A percentile compares a stretch with the other conserved stretches of the same genome.
Evolutionary conservation across 768 basidiomycete species (phyloP).

Genomic region (Hygrophoropsis aurantiaca): DNA sequence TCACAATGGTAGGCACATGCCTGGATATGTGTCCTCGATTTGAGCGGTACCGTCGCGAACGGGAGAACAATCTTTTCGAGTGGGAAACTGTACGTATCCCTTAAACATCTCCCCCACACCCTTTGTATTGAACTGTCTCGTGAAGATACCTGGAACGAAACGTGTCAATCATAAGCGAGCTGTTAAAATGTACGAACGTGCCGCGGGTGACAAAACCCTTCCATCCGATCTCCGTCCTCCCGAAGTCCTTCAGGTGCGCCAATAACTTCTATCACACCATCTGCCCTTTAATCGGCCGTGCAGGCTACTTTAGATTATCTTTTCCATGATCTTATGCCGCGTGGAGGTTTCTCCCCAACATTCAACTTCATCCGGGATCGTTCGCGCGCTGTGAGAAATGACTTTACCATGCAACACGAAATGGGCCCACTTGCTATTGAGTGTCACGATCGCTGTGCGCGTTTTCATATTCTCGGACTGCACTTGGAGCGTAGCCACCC

Average conservation of each 20-base stretch:
- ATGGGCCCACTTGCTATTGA: slow-evolving; percentile 78
- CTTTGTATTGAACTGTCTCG: slow-evolving; percentile 31
- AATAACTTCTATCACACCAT: slow-evolving; percentile 3
- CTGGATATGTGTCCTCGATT: slow-evolving; percentile 93
- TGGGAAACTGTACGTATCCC: slow-evolving; percentile 72
- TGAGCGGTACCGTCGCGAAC: slow-evolving; percentile 87
- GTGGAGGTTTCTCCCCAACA: slow-evolving; percentile 66
- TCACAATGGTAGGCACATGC: slow-evolving; percentile 92
- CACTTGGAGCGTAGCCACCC: slow-evolving; percentile 59
- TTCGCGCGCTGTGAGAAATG: slow-evolving; percentile 84
- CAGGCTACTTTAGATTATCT: slow-evolving; percentile 91
- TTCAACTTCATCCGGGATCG: slow-evolving; percentile 91
- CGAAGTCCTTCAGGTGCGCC: slow-evolving; percentile 66
- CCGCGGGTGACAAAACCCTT: slow-evolving; percentile 86
- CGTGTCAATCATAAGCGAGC: slow-evolving; percentile 83
- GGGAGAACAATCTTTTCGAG: slow-evolving; percentile 82
- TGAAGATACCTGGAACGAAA: slow-evolving; percentile 77
- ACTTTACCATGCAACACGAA: slow-evolving; percentile 91
- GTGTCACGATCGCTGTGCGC: slow-evolving; percentile 90
- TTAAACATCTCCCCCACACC: slow-evolving; percentile 5
- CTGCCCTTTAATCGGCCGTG: background rate
- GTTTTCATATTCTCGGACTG: slow-evolving; percentile 87
- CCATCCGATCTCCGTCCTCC: slow-evolving; percentile 94
- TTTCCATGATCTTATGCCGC: slow-evolving; percentile 75
- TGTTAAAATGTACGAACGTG: slow-evolving; percentile 94